Base-by-base conservation (phyloP, 352 stramenopile genomes). In the Pythium utonaiense region DNA sequence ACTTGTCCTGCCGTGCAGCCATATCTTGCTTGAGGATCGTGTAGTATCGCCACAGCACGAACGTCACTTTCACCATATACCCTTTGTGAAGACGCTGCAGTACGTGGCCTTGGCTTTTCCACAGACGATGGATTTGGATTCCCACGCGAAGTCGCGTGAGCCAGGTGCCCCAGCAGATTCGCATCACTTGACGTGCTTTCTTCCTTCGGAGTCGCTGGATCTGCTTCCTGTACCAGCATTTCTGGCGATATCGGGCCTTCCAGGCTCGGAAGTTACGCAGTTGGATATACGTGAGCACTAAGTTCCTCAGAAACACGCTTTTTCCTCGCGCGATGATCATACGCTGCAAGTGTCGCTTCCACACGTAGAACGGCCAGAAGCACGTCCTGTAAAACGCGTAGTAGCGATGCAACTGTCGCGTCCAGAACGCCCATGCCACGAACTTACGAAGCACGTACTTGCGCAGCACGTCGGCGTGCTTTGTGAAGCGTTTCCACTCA, bases 311-410 rank as follows among this genome's bases (percentile, higher is more conserved):
- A 24, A 80, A 78, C 25, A 54, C 53, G 30, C 64, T 66, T 55
- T 85, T 85, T 45, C 66, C 59, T 10, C 71, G 64, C 2, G 73
- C 73, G 24, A 79, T 57, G 36, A 80, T 67, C 30, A 70, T 63
- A 17, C 62, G 65, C 45, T 74, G 66, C 17, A 77, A 45, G n/a
- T 74, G 69, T 8, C 75, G 70, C 33, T 79, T 79, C 75, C 75
- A 85, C 19, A 80, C 63, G 60, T 83, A 83, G 53, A 79, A 76
- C 31, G 75, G 75, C 75, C 75, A 85, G 56, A 85, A 85, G 50
- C 68, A 76, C 25, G 62, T 58, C 14, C 68, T 62, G 33, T 67
- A 79, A 42, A 82, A 69, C 47, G 74, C 65, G 28, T 71, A 71
- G 34, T 71, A 67, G 24, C 44, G 40, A 25, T 52, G 51, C 12